Conservation (phyloP, 1,284 basidiomycete genomes). For the Trichosporon ovoides region DNA sequence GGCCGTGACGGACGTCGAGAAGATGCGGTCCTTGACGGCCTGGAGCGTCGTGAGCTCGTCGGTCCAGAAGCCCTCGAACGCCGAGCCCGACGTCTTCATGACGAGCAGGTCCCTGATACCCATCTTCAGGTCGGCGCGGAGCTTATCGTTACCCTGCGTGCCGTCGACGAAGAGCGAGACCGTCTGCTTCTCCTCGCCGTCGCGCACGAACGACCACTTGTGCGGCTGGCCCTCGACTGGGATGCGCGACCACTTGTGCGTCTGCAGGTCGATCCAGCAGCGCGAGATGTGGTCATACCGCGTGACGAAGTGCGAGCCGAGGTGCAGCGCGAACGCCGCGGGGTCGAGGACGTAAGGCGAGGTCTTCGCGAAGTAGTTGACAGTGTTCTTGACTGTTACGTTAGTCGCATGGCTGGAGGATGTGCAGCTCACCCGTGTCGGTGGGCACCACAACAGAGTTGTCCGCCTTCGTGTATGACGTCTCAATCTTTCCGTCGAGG, state of each 20-base stretch:
- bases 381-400: slow-evolving; percentile 78
- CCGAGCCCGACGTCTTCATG: slow-evolving; percentile 81
- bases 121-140: slow-evolving; percentile 58
- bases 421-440: slow-evolving; percentile 63
- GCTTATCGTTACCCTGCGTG: slow-evolving; percentile 54
- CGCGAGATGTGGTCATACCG: slow-evolving; percentile 76
- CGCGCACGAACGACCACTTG: slow-evolving; percentile 75
- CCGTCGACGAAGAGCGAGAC: slow-evolving; percentile 66
- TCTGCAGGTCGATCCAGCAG: slow-evolving; percentile 69
- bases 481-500: slow-evolving; percentile 71
- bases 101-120: slow-evolving; percentile 78
- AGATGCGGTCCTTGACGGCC: slow-evolving; percentile 63
- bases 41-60: slow-evolving; percentile 85
- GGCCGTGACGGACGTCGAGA: slow-evolving; percentile 76
- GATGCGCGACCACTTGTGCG: slow-evolving; percentile 83
- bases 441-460: slow-evolving; percentile 81
- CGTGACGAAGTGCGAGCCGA: slow-evolving; percentile 76
- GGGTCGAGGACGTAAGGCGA: slow-evolving; percentile 77
- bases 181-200: slow-evolving; percentile 82
- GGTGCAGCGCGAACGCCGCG: slow-evolving; percentile 79
- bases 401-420: slow-evolving; percentile 29
- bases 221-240: slow-evolving; percentile 56
- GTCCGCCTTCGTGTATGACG: slow-evolving; percentile 73
- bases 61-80: slow-evolving; percentile 73
- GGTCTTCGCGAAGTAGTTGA: slow-evolving; percentile 79